Base-by-base conservation (phyloP, 495 filamentous ascomycete species). In the Aspergillus asperescens region DNA sequence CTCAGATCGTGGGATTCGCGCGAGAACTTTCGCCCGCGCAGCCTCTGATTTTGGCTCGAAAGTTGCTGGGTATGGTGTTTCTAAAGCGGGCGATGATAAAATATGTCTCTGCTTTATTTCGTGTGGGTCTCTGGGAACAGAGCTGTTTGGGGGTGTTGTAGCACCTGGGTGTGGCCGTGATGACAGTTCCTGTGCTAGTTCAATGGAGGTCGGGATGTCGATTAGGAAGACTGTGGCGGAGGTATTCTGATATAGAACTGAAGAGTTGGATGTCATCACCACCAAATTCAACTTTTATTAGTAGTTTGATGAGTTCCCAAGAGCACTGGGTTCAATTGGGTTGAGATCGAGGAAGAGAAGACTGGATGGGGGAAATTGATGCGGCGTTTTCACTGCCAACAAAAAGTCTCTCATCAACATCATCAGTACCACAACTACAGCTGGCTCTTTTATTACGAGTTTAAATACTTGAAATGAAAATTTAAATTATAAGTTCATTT, bases 181-280 rank as follows among this genome's bases (percentile, higher is more conserved):
- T 15, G 54, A 55, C 35, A 68, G 63, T 23, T 61, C 51, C 48
- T 73, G 71, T n/a, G 65, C 65, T 15, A 68, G 59, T 1, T 64
- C 54, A 51, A 88, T 84, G 3, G 85, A 87, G n/a, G 55, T 55
- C 13, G 85, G 85, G 18, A 85, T 81, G 57, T 88, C 85, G 37
- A 88, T 55, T 12, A 88, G 66, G 28, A 78, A 77, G 16, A 78
- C 54, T 3, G 71, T 73, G 4, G 63, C 42, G 1, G 62, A 49
- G 13, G 44, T 19, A 52, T 79, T 80, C 44, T 79, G 69, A 62
- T 78, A 83, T 20, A 87, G 70, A 13, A 83, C 70, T 19, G 68
- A 52, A 10, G 61, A 58, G 15, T 50, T 35, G 8, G 61, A 15
- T 22, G 37, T 41, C 32, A 48, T 50, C 23, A 9, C 10, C 7